phyloP scores from a whole-genome alignment of 1,284 basidiomycete genomes.

The Sporisorium sorghi region DNA sequence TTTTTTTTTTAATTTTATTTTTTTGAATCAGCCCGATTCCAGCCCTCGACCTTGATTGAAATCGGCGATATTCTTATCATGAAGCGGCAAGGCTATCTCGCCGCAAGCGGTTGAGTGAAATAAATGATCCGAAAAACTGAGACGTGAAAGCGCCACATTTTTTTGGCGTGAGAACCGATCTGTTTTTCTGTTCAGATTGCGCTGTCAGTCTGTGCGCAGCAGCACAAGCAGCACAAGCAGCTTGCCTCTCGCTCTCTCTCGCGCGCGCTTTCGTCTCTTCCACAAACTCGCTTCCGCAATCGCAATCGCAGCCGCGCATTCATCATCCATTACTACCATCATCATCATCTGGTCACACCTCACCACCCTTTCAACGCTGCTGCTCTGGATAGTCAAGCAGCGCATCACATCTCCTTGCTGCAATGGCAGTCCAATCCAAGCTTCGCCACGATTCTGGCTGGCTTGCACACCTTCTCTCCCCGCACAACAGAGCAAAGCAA shows the following conservation, averaged over 20 bases:
- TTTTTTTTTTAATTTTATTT: too few relatives aligned
- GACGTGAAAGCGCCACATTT: slow-evolving; percentile 18
- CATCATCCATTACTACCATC: background rate
- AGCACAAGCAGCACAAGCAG: too few relatives aligned
- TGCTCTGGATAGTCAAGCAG: too few relatives aligned
- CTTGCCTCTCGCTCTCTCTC: too few relatives aligned
- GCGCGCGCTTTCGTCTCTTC: background rate
- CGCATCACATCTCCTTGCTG: background rate
- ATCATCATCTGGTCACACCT: background rate
- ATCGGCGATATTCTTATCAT: slow-evolving; percentile 4
- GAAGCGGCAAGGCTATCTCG: background rate
- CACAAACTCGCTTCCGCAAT: background rate
- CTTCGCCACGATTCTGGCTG: slow-evolving; percentile 34
- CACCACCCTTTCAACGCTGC: too few relatives aligned
- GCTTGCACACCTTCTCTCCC: slow-evolving; percentile 33
- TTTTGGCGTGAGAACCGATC: background rate
- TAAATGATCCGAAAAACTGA: background rate
- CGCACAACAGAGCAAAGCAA: slow-evolving; percentile 28
- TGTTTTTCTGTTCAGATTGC: background rate
- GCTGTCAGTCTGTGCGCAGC: too few relatives aligned
- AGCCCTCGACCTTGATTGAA: fast-evolving
- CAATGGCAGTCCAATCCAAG: slow-evolving; percentile 50
- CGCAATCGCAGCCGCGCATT: background rate
- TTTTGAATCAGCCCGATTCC: background rate
- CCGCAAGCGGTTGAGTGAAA: slow-evolving; percentile 2